Evolutionary conservation across 208 protist genomes (phyloP).

Genomic region (Leishmania lainsoni): DNA sequence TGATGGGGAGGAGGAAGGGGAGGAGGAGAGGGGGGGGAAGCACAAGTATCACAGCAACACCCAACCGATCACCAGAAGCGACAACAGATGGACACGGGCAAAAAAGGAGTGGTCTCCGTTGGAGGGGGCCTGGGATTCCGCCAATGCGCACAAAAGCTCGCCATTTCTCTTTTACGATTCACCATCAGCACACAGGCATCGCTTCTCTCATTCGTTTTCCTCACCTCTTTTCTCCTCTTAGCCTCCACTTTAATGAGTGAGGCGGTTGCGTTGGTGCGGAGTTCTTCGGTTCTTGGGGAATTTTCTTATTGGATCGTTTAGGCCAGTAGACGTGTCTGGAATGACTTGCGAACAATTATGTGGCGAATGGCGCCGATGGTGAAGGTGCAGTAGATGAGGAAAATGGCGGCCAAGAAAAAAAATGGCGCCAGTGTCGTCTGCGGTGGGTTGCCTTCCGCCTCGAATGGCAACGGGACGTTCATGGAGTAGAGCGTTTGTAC

Average conservation of each 20-base stretch:
- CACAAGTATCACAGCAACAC: constrained; percentile 5
- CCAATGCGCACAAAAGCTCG: not conserved
- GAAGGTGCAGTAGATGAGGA: constrained; percentile 47
- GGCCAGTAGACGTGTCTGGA: constrained; percentile 64
- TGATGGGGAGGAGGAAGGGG: constrained; percentile 4
- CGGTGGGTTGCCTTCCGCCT: constrained; percentile 52
- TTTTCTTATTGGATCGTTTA: constrained; percentile 5
- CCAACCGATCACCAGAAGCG: not conserved
- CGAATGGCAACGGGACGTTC: constrained; percentile 79
- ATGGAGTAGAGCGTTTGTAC: constrained; percentile 84
- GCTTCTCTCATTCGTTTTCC: not conserved
- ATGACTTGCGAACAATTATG: constrained; percentile 48
- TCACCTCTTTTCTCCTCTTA: not conserved
- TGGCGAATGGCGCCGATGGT: constrained; percentile 41
- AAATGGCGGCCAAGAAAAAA: constrained; percentile 55
- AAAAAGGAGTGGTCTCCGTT: not conserved
- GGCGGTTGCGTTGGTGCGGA: not conserved
- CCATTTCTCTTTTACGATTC: not conserved
- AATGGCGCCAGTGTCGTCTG: constrained; percentile 51
- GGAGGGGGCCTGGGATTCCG: not conserved
- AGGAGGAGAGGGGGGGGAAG: too few relatives aligned
- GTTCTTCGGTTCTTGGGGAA: not conserved
- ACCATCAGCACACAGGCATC: not conserved
- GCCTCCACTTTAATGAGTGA: not conserved
- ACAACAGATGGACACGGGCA: not conserved